Conservation (phyloP, 2,329 filamentous ascomycete species). For the Apiospora saccharicola region DNA sequence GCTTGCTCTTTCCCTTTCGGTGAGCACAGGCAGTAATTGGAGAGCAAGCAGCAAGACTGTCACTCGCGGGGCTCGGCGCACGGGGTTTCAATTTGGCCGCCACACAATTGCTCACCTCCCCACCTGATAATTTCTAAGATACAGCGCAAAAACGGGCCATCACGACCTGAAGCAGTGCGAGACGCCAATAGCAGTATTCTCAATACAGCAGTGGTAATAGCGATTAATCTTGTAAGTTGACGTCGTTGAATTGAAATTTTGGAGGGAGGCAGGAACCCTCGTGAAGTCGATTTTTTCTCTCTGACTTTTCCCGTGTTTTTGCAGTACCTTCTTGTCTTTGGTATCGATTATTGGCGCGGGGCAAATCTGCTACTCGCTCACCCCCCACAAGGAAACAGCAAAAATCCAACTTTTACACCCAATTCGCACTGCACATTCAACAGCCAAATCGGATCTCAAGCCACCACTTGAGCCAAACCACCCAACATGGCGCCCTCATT, state of each 20-base stretch:
- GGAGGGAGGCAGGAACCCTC: background rate
- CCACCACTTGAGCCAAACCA: constrained; percentile 23
- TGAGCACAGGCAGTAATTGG: background rate
- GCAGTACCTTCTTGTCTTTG: constrained; percentile 10
- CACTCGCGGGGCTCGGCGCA: constrained; percentile 22
- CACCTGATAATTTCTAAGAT: constrained; percentile 22
- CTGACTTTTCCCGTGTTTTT: background rate
- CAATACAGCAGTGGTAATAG: background rate
- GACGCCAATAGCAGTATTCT: background rate
- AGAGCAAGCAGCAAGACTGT: background rate
- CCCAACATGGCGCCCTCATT: constrained; percentile 91
- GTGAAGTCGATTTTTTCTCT: background rate
- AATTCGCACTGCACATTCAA: constrained; percentile 7
- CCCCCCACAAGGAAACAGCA: constrained; percentile 26
- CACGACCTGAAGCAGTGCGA: background rate
- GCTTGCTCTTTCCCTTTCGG: background rate
- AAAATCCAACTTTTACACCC: constrained; percentile 21
- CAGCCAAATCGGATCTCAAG: constrained; percentile 1
- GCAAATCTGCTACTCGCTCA: constrained; percentile 22
- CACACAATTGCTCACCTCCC: constrained; percentile 23
- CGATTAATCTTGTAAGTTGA: background rate
- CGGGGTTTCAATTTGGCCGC: constrained; percentile 24
- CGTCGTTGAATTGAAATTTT: background rate
- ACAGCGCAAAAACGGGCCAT: constrained; percentile 24
- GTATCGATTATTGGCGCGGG: constrained; percentile 23